These are phyloP conservation scores for Didymella pinodella DNA, from an alignment of 2,329 filamentous ascomycete genomes.

Conservation along the genomic window DNA sequence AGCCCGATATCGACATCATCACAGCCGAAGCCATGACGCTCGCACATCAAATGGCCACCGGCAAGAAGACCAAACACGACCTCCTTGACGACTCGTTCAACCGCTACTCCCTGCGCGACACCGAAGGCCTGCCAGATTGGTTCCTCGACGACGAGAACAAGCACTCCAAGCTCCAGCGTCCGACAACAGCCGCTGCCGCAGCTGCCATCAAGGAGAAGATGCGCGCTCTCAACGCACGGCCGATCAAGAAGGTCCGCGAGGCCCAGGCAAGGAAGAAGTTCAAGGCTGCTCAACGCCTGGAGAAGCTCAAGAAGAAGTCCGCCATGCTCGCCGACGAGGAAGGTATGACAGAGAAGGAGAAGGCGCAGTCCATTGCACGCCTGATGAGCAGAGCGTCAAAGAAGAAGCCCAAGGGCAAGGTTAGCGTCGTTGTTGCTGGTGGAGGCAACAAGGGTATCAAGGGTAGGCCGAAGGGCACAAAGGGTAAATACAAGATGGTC, in stretches of 20 bases:
- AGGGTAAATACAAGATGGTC: conserved; percentile 97
- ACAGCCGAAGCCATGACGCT: conserved; percentile 99
- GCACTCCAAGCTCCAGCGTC: conserved; percentile 84
- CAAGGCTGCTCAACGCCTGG: conserved; percentile 86
- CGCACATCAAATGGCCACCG: conserved; percentile 88
- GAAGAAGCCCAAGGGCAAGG: conserved; percentile 83
- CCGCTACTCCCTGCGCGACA: conserved; percentile 87
- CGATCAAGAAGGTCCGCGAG: conserved; percentile 99
- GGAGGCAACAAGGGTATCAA: conserved; percentile 85
- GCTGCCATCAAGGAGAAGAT: conserved; percentile 93
- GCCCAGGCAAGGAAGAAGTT: conserved; percentile 97
- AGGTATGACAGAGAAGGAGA: conserved; percentile 94
- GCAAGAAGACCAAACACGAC: conserved; percentile 79
- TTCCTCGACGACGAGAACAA: conserved; percentile 90
- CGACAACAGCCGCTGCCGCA: conserved; percentile 90
- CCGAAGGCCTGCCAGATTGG: conserved; percentile 94
- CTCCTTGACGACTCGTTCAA: conserved; percentile 93
- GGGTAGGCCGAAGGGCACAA: conserved; percentile 87
- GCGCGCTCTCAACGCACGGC: conserved; percentile 89
- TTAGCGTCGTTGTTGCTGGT: conserved; percentile 87
- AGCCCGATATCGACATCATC: conserved; percentile 91
- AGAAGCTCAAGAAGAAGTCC: conserved; percentile 98
- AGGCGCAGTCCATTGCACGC: conserved; percentile 82
- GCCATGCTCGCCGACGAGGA: conserved; percentile 88
- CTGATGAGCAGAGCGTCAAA: conserved; percentile 82